These are phyloP conservation scores for Dioscorea dumetorum DNA, from an alignment of 106 monocot species.

Conservation along the genomic window DNA sequence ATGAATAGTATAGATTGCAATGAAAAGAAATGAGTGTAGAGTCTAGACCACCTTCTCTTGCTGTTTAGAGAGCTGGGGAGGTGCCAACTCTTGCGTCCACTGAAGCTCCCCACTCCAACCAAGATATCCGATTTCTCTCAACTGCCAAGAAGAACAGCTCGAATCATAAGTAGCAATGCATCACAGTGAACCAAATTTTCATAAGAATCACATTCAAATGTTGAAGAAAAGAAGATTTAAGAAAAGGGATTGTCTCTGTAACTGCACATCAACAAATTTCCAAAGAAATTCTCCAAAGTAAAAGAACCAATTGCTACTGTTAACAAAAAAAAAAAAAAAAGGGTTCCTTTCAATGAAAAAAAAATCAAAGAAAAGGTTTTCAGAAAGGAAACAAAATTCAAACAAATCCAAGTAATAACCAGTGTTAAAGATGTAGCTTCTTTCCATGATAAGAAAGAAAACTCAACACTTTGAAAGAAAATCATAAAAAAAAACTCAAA, in stretches of 20 bases:
- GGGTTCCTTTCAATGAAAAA: too few species aligned
- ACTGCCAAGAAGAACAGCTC: constrained; percentile 11
- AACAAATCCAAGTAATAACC: neutral
- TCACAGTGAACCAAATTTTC: neutral
- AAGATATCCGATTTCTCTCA: constrained; percentile 14
- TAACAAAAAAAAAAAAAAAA: neutral
- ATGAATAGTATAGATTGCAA: neutral
- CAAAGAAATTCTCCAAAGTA: neutral
- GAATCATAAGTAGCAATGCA: neutral
- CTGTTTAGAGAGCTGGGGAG: constrained; percentile 6
- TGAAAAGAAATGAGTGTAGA: neutral
- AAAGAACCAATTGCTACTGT: neutral
- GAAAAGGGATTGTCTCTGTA: neutral
- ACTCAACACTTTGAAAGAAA: too few species aligned
- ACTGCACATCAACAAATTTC: neutral
- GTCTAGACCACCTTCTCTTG: constrained; percentile 2
- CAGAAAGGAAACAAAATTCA: neutral
- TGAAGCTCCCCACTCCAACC: constrained; percentile 6
- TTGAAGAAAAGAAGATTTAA: neutral
- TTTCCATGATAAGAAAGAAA: too few species aligned
- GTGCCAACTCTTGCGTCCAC: constrained; percentile 9
- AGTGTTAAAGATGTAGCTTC: too few species aligned
- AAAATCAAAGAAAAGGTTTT: neutral
- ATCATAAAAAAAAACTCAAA: neutral
- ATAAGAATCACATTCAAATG: neutral